Evolutionary conservation across 1,139 yeast species (phyloP), one percentile per base, ranked within the genome.

Genomic region (Candida dubliniensis): DNA sequence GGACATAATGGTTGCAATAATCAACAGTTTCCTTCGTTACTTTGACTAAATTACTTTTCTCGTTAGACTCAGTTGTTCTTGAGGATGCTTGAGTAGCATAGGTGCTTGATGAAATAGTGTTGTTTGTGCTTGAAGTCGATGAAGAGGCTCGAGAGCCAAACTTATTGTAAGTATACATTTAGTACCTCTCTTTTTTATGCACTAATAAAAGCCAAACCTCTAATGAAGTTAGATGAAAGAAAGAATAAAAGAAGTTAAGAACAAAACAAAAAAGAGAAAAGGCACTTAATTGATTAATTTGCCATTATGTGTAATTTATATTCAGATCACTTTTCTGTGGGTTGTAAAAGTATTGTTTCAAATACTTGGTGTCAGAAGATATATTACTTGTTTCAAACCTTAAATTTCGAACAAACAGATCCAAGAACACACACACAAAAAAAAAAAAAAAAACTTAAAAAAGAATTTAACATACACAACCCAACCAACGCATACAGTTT

Each of bases 1-100:
- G 87, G 34, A 89, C 66, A 58, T 79, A 85, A 51, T 82, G 72
- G 54, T 86, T 84, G 10, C 88, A 73, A 57, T 84, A 88, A 62
- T 90, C 95, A 56, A 86, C 87, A 10, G 40, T 12, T 34, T 29
- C 23, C 7, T 10, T 34, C 3, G 34, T 10, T 10, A 34, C 11
- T 37, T 24, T 30, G 24, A 25, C 23, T 15, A 23, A 27, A 30
- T 24, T 7, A 26, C 24, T 27, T 12, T 35, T 42, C 8, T 29
- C 36, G 25, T 24, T 36, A 12, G 26, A 12, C 4, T 14, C 34
- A 3, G 36, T 18, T 8, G 31, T 10, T 25, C 29, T 23, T 8
- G 38, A 12, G 1, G 49, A 34, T 4, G 35, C 24, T 18, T 34
- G 33, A 13, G 46, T 29, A 14, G 38, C 27, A 9, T 36, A 36